Evolutionary conservation across 2,329 filamentous ascomycete species (phyloP).

Genomic region (Juglanconis sp.): DNA sequence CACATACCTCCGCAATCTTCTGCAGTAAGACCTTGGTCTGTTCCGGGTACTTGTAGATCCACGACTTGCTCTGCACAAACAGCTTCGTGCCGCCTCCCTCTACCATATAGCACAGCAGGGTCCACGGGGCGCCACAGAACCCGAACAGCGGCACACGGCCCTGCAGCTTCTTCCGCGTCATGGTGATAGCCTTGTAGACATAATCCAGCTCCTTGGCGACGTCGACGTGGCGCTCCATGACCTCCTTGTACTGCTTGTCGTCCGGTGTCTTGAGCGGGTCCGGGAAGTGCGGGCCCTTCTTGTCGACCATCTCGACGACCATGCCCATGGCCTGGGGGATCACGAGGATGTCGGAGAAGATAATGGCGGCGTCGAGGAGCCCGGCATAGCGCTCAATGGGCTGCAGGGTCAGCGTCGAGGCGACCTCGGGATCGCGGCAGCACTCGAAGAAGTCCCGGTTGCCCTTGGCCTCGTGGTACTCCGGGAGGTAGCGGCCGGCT

Average conservation of each 20-base stretch:
- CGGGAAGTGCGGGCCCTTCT: conserved; percentile 90
- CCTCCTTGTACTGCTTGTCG: conserved; percentile 76
- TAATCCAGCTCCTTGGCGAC: conserved; percentile 84
- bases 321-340: conserved; percentile 98
- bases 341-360: conserved; percentile 97
- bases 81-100: conserved; percentile 95
- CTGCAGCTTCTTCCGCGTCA: conserved; percentile 82
- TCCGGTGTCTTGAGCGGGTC: conserved; percentile 74
- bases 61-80: conserved; percentile 91
- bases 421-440: conserved; percentile 88
- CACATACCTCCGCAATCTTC: conserved; percentile 91
- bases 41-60: conserved; percentile 86
- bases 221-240: conserved; percentile 77
- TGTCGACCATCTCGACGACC: conserved; percentile 97
- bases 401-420: conserved; percentile 89
- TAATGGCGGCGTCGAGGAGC: conserved; percentile 93
- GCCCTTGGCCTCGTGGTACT: conserved; percentile 95
- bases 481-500: conserved; percentile 96
- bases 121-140: conserved; percentile 97
- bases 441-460: conserved; percentile 94
- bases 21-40: conserved; percentile 78
- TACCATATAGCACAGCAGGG: conserved; percentile 97
- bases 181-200: conserved; percentile 90
- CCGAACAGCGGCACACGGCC: conserved; percentile 91
- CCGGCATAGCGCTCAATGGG: conserved; percentile 88